phyloP scores from a whole-genome alignment of 371 early-diverging fungal genomes.

The Coemansia sp. region DNA sequence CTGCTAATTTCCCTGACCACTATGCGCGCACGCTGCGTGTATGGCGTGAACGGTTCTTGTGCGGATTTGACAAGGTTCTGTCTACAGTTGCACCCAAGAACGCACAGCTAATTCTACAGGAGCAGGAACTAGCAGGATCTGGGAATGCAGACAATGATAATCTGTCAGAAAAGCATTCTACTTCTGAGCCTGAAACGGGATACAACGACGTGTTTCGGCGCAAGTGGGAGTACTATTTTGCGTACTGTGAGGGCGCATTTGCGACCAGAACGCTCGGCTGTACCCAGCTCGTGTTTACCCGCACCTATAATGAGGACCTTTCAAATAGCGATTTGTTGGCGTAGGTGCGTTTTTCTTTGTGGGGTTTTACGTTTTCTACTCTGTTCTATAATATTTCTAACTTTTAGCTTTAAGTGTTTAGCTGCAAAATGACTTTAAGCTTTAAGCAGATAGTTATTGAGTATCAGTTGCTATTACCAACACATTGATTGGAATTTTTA shows the following conservation, averaged over 20 bases:
- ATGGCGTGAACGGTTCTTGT: conserved; percentile 62
- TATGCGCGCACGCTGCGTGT: conserved; percentile 64
- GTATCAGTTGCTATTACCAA: too few species aligned
- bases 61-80: conserved; percentile 52
- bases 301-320: conserved; percentile 24
- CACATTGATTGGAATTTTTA: too few species aligned
- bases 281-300: too few species aligned
- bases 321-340: neutral
- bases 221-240: conserved; percentile 53
- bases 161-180: neutral
- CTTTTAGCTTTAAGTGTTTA: neutral
- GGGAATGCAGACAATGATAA: neutral
- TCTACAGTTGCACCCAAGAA: conserved; percentile 19
- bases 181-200: neutral
- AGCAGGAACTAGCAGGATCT: conserved; percentile 14
- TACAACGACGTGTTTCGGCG: conserved; percentile 17
- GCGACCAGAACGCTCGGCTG: conserved; percentile 62
- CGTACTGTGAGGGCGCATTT: conserved; percentile 75
- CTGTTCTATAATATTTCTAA: neutral
- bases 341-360: neutral
- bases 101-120: conserved; percentile 27
- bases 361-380: neutral
- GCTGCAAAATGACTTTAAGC: too few species aligned
- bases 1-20: conserved; percentile 63
- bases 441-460: too few species aligned